Percentiles rank a stretch among this genome's conserved stretches.
Conservation (phyloP, 2,329 filamentous ascomycete species). For the Penicillium rolfsii region DNA sequence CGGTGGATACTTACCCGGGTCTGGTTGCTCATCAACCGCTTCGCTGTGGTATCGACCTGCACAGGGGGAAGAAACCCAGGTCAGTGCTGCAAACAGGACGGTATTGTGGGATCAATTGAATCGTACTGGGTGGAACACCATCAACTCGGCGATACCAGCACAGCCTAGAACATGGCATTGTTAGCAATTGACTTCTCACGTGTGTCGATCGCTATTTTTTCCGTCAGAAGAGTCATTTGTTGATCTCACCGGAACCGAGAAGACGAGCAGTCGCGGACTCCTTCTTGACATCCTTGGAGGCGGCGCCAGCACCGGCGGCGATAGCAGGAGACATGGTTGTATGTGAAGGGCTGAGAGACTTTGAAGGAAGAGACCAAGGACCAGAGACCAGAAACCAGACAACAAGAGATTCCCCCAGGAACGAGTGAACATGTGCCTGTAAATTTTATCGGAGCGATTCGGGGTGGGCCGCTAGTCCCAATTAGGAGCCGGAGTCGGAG, state of each 20-base stretch:
- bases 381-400: constrained; percentile 8
- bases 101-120: constrained; percentile 8
- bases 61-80: constrained; percentile 14
- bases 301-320: constrained; percentile 44
- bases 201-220: neutral
- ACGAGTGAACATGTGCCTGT: constrained; percentile 18
- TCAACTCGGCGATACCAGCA: constrained; percentile 89
- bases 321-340: constrained; percentile 60
- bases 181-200: constrained; percentile 17
- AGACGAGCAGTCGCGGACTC: constrained; percentile 89
- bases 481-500: constrained; percentile 32
- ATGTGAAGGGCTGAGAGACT: constrained; percentile 23
- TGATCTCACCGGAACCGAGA: constrained; percentile 77
- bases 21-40: constrained; percentile 99
- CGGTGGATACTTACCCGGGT: constrained; percentile 59
- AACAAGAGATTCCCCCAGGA: constrained; percentile 19
- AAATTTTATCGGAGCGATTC: constrained; percentile 30
- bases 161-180: constrained; percentile 61
- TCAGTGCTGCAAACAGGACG: constrained; percentile 25
- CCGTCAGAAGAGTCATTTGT: neutral
- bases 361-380: constrained; percentile 5
- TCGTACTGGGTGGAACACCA: constrained; percentile 86
- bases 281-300: constrained; percentile 67
- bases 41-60: constrained; percentile 97
- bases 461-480: constrained; percentile 28